phyloP scores from a whole-genome alignment of 768 basidiomycete genomes.

The Pulveroboletus sp. region DNA sequence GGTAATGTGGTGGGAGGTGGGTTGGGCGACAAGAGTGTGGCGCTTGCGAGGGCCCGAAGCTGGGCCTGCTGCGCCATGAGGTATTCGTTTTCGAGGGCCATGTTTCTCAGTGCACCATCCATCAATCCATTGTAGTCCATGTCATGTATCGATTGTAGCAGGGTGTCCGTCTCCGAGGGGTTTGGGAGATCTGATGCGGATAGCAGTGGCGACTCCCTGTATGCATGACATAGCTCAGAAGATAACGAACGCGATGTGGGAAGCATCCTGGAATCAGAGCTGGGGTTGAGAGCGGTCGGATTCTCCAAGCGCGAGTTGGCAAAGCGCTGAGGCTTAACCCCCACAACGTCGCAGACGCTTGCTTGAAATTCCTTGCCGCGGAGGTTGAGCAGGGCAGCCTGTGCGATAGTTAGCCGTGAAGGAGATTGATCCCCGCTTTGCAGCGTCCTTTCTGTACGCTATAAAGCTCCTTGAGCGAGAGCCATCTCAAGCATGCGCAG shows the following conservation, averaged over 20 bases:
- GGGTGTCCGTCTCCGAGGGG: slow-evolving; percentile 37
- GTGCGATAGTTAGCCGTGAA: slow-evolving; percentile 67
- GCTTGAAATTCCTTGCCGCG: slow-evolving; percentile 54
- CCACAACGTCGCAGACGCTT: slow-evolving; percentile 2
- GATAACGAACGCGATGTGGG: slow-evolving; percentile 19
- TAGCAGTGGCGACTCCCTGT: slow-evolving; percentile 14
- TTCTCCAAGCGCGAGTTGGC: slow-evolving; percentile 2
- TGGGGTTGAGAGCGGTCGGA: slow-evolving; percentile 1
- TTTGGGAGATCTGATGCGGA: slow-evolving; percentile 17
- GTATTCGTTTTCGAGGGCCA: slow-evolving; percentile 16
- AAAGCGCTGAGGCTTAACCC: slow-evolving; percentile 9
- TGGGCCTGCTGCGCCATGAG: slow-evolving; percentile 17
- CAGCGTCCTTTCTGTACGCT: slow-evolving; percentile 58
- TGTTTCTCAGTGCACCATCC: slow-evolving; percentile 10
- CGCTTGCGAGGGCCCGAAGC: slow-evolving; percentile 22
- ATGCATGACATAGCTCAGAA: slow-evolving; percentile 16
- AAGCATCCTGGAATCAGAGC: slow-evolving; percentile 2
- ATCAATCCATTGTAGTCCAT: slow-evolving; percentile 17
- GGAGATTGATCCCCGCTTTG: slow-evolving; percentile 63
- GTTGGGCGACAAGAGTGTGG: slow-evolving; percentile 9
- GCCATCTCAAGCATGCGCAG: not conserved
- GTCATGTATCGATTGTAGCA: slow-evolving; percentile 34
- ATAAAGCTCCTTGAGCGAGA: slow-evolving; percentile 2
- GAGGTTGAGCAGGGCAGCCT: slow-evolving; percentile 71
- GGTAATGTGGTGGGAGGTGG: slow-evolving; percentile 5